Base-by-base conservation (phyloP, 1,284 basidiomycete species). In the Trametes sp. region DNA sequence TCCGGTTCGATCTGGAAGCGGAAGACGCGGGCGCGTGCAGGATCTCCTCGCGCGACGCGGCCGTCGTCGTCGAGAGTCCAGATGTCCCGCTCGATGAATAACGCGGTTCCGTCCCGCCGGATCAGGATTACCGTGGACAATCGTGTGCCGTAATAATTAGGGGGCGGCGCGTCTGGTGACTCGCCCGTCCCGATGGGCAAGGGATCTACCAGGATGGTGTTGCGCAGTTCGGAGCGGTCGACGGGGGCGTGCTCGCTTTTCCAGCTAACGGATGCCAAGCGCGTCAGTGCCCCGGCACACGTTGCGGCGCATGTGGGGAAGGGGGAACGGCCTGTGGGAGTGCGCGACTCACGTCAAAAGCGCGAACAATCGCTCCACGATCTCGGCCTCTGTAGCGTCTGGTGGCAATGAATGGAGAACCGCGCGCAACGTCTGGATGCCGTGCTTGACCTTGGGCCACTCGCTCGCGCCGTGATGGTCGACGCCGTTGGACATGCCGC, bases 401-500 rank as follows among this genome's bases (percentile, higher is more conserved):
- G 76, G 71, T 42, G 77, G 68, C 46, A 84, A 63, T 35, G 62
- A 41, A 21, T 69, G 64, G 49, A 84, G 72, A 46, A 86, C 71
- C 21, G 74, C 75, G 42, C 75, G 71, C 62, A 93, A 77, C 19
- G 80, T 75, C 49, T 74, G 70, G 33, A 76, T 78, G 81, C 89
- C 92, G 63, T 84, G 81, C 54, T 79, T 76, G 11, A 93, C 84
- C 77, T 93, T 94, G 31, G 87, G 87, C 91, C 91, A 93, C 23
- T 81, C 78, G 57, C 79, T 76, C 41, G 81, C 85, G 49, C 80
- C 86, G 51, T 74, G 60, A 24, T 82, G 84, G 70, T 92, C 89
- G 54, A 91, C 76, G 13, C 89, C 89, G 70, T 94, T 94, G 19
- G 92, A 92, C 52, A 93, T 74, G 1, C 84, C 89, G 4, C 86